A percentile compares a stretch with the other conserved stretches of the same genome.
Conservation (phyloP, 2,329 filamentous ascomycete genomes). For the Colletotrichum spinosum region DNA sequence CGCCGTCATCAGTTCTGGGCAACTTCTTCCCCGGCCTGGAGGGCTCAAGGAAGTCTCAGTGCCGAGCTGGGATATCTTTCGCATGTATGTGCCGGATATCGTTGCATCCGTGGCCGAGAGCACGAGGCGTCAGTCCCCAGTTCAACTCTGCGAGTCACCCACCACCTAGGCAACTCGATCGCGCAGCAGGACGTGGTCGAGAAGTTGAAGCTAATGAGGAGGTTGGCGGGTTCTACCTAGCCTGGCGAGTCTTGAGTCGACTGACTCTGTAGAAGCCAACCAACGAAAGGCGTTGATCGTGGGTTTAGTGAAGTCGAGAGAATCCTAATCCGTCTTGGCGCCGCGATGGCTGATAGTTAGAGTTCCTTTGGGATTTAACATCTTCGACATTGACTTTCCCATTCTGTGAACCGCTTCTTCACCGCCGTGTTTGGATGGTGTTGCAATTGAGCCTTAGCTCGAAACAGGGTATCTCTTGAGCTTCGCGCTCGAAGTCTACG, state of each 20-base stretch:
- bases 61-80: constrained; percentile 49
- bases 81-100: constrained; percentile 52
- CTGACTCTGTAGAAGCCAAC: too few relatives aligned
- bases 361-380: too few relatives aligned
- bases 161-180: constrained; percentile 34
- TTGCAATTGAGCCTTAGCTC: neutral
- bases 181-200: constrained; percentile 32
- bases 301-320: too few relatives aligned
- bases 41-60: constrained; percentile 52
- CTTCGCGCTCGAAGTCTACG: constrained; percentile 4
- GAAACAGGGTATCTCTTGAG: constrained; percentile 28
- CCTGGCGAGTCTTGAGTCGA: constrained; percentile 32
- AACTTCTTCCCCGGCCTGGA: constrained; percentile 52
- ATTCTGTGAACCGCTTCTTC: too few relatives aligned
- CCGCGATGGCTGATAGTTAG: too few relatives aligned
- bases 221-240: constrained; percentile 33
- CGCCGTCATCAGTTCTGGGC: constrained; percentile 49
- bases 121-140: constrained; percentile 75
- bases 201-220: constrained; percentile 33
- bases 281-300: too few relatives aligned
- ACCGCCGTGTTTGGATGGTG: neutral
- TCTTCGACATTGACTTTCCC: too few relatives aligned
- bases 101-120: constrained; percentile 72
- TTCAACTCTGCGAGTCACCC: constrained; percentile 73
- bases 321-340: too few relatives aligned